A percentile compares a stretch with the other conserved stretches of the same genome.
phyloP scores from a whole-genome alignment of 164 flowering plant genomes.

The Stephania cephalantha region DNA sequence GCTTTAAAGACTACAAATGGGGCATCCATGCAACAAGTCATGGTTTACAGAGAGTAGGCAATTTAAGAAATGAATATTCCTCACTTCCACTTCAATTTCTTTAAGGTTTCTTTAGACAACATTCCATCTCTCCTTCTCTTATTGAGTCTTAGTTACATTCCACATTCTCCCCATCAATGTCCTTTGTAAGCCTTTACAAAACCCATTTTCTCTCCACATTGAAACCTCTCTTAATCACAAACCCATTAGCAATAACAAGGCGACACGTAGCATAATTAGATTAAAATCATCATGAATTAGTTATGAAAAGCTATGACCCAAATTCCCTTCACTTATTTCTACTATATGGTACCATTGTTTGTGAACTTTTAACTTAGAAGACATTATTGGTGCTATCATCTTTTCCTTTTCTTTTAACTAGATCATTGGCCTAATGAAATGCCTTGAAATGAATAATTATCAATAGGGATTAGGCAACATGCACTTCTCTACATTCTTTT shows the following conservation, averaged over 20 bases:
- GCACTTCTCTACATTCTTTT: background rate
- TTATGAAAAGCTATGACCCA: too few relatives aligned
- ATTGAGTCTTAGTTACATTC: conserved; percentile 15
- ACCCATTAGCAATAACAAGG: background rate
- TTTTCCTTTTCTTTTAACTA: background rate
- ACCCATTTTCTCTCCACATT: conserved; percentile 12
- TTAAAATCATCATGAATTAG: too few relatives aligned
- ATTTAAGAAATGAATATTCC: conserved; percentile 15
- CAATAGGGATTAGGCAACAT: background rate
- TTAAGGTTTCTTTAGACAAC: conserved; percentile 16
- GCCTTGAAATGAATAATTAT: background rate
- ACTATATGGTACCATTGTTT: background rate
- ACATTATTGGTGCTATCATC: background rate
- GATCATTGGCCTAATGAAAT: background rate
- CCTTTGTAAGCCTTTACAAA: conserved; percentile 7
- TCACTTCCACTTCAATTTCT: conserved; percentile 20
- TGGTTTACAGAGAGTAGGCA: conserved; percentile 7
- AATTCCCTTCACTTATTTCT: background rate
- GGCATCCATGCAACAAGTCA: conserved; percentile 23
- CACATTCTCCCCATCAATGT: conserved; percentile 6
- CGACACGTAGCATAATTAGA: background rate
- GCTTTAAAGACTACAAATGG: conserved; percentile 11
- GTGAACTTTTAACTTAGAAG: background rate
- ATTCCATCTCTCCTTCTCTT: conserved; percentile 9
- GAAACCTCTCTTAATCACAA: conserved; percentile 2